A percentile compares a stretch with the other conserved stretches of the same genome.
phyloP scores from a whole-genome alignment of 2,329 filamentous ascomycete genomes.

The Curvularia verruculosa region DNA sequence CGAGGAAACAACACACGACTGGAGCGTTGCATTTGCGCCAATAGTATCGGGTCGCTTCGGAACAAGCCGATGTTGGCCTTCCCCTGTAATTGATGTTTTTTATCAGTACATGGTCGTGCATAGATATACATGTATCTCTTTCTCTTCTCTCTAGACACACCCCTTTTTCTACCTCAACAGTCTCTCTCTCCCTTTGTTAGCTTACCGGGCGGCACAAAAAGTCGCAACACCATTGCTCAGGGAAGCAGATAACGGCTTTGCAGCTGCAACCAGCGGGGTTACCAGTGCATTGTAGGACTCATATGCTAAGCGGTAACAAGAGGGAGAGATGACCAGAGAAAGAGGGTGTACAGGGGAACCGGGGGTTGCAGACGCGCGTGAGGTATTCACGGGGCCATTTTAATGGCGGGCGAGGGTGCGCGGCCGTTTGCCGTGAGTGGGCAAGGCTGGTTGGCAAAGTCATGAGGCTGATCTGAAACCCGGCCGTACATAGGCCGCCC shows the following conservation, averaged over 20 bases:
- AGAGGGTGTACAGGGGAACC: slow-evolving; percentile 10
- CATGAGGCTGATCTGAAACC: slow-evolving; percentile 21
- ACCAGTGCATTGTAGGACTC: slow-evolving; percentile 9
- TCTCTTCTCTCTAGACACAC: neutral
- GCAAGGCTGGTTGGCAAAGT: slow-evolving; percentile 10
- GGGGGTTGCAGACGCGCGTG: slow-evolving; percentile 12
- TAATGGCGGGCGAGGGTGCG: slow-evolving; percentile 15
- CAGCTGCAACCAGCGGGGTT: neutral
- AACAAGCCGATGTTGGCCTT: slow-evolving; percentile 35
- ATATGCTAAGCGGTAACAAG: slow-evolving; percentile 9
- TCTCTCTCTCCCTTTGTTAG: neutral
- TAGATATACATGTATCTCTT: neutral
- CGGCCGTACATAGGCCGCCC: slow-evolving; percentile 10
- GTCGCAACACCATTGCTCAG: slow-evolving; percentile 34
- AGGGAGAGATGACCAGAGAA: neutral
- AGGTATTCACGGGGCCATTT: slow-evolving; percentile 14
- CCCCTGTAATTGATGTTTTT: slow-evolving; percentile 19
- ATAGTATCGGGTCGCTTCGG: slow-evolving; percentile 35
- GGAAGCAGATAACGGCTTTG: neutral
- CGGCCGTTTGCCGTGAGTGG: slow-evolving; percentile 15
- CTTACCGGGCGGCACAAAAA: slow-evolving; percentile 39
- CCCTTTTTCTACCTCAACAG: neutral
- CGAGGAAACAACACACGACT: slow-evolving; percentile 33
- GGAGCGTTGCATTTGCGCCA: slow-evolving; percentile 38
- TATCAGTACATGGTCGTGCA: neutral